A percentile compares a stretch with the other conserved stretches of the same genome.
Conservation (phyloP, 352 stramenopile genomes). For the Phytophthora pistaciae region DNA sequence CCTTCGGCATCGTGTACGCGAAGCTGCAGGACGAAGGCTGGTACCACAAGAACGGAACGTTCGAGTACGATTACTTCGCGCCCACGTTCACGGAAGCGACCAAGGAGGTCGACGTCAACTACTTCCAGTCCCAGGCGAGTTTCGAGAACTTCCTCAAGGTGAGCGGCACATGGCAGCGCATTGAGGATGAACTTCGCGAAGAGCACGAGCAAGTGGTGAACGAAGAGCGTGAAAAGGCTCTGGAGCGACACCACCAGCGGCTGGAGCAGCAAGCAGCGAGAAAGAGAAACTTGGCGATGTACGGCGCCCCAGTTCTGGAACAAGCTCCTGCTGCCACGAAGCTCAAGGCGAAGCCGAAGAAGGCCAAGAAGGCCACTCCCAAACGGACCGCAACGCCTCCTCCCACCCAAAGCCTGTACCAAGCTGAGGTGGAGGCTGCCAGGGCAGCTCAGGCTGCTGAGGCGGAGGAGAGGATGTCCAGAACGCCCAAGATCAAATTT, state of each 20-base stretch:
- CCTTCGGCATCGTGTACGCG: slow-evolving; percentile 74
- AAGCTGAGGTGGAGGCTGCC: slow-evolving; percentile 38
- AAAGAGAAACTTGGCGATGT: slow-evolving; percentile 29
- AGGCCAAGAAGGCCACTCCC: slow-evolving; percentile 22
- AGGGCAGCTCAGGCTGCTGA: neutral
- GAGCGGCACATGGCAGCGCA: slow-evolving; percentile 63
- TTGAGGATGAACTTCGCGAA: slow-evolving; percentile 60
- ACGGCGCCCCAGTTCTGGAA: slow-evolving; percentile 11
- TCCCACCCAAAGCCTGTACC: slow-evolving; percentile 18
- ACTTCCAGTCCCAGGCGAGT: slow-evolving; percentile 67
- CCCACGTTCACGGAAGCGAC: slow-evolving; percentile 66
- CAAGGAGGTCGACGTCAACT: slow-evolving; percentile 65
- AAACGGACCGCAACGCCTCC: slow-evolving; percentile 30
- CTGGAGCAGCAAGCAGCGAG: slow-evolving; percentile 42
- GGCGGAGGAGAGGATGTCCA: slow-evolving; percentile 12
- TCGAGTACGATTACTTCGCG: slow-evolving; percentile 89
- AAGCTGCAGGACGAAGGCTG: slow-evolving; percentile 69
- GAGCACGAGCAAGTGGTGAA: slow-evolving; percentile 66
- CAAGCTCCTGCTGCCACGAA: slow-evolving; percentile 19
- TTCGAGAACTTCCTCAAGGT: slow-evolving; percentile 72
- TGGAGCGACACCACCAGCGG: slow-evolving; percentile 48
- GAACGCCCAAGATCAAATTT: slow-evolving; percentile 54
- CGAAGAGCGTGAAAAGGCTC: slow-evolving; percentile 56
- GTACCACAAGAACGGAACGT: slow-evolving; percentile 61
- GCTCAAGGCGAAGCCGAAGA: slow-evolving; percentile 35